These are phyloP conservation scores for Claviceps africana DNA, from an alignment of 2,329 filamentous ascomycete genomes.

Conservation along the genomic window DNA sequence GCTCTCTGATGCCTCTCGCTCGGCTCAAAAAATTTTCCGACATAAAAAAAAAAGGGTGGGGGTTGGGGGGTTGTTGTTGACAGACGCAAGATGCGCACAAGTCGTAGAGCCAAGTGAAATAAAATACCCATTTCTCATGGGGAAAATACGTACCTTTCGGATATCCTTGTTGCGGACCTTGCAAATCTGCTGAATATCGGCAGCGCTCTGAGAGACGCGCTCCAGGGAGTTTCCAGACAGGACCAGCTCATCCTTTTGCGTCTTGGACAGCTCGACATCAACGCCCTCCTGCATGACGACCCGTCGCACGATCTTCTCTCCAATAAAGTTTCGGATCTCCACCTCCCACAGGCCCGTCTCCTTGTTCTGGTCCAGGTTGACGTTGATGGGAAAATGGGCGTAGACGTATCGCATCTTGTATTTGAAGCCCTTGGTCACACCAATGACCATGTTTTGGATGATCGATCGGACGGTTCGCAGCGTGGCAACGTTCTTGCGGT, in stretches of 20 bases:
- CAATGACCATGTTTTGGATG: conserved; percentile 97
- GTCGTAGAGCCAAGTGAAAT: neutral
- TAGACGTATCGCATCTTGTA: conserved; percentile 99
- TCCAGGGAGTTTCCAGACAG: conserved; percentile 90
- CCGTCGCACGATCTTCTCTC: conserved; percentile 96
- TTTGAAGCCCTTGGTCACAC: conserved; percentile 98
- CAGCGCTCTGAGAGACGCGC: conserved; percentile 92
- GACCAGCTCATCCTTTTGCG: conserved; percentile 95
- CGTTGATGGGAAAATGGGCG: conserved; percentile 99
- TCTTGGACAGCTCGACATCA: conserved; percentile 75
- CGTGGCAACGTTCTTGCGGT: conserved; percentile 93
- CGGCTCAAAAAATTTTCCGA: too few species aligned
- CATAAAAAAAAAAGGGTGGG: neutral
- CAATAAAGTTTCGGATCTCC: conserved; percentile 99
- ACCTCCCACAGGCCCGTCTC: conserved; percentile 82
- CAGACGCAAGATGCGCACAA: too few species aligned
- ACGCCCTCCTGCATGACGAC: conserved; percentile 84
- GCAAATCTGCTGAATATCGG: conserved; percentile 99
- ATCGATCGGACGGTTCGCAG: conserved; percentile 95
- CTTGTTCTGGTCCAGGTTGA: conserved; percentile 93
- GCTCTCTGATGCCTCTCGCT: neutral
- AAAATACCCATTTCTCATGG: too few species aligned
- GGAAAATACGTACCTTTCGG: conserved; percentile 60
- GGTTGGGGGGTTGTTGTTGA: too few species aligned
- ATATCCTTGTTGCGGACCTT: conserved; percentile 99